Conservation (phyloP, 78 protist genomes). For the Creolimax fragrantissima region DNA sequence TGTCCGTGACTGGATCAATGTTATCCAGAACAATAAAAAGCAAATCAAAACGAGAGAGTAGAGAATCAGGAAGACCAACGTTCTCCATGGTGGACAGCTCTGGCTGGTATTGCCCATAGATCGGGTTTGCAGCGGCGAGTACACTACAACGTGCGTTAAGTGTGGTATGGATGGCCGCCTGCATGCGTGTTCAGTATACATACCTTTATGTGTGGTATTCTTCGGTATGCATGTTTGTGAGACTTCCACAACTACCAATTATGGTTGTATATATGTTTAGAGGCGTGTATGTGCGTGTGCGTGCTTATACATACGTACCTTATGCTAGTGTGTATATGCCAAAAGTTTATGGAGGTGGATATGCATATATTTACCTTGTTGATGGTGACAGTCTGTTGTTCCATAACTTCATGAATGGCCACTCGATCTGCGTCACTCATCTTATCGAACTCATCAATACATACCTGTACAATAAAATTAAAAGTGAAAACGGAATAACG, state of each 20-base stretch:
- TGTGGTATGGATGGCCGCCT: slow-evolving; percentile 98
- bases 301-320: not conserved
- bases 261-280: not conserved
- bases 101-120: slow-evolving; percentile 82
- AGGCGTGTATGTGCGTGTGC: not conserved
- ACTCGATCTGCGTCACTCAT: too few species aligned
- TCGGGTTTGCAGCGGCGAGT: slow-evolving; percentile 99
- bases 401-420: slow-evolving; percentile 95
- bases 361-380: slow-evolving; percentile 71
- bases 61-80: slow-evolving; percentile 96
- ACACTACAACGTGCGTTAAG: slow-evolving; percentile 98
- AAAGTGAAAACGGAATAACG: too few species aligned
- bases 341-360: too few species aligned
- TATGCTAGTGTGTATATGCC: too few species aligned
- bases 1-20: slow-evolving; percentile 38
- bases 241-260: not conserved
- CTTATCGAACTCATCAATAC: too few species aligned
- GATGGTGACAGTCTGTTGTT: slow-evolving; percentile 99
- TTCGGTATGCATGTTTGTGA: not conserved
- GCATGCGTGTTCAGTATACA: not conserved
- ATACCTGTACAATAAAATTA: too few species aligned
- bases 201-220: not conserved
- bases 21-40: slow-evolving; percentile 92
- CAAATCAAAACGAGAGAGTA: slow-evolving; percentile 98
- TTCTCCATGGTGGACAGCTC: slow-evolving; percentile 54